These are phyloP conservation scores for Plantago ovata DNA, from an alignment of 257 asterid genomes.

Conservation along the genomic window DNA sequence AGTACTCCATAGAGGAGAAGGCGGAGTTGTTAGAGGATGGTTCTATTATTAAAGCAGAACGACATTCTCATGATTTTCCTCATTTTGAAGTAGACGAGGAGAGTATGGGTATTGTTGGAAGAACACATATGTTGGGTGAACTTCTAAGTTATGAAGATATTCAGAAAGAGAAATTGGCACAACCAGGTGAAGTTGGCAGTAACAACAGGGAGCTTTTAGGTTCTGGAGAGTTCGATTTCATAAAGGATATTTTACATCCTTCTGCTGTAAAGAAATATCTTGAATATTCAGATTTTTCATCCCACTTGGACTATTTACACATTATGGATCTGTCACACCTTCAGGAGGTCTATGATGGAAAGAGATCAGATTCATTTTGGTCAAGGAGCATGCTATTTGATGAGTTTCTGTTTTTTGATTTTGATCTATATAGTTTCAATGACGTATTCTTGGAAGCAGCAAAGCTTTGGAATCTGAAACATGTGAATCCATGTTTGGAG, in stretches of 20 bases:
- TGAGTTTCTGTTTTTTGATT: constrained; percentile 53
- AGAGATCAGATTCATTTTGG: constrained; percentile 27
- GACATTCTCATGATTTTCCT: constrained; percentile 40
- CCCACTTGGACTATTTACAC: constrained; percentile 38
- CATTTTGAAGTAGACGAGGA: constrained; percentile 64
- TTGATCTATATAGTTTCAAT: constrained; percentile 36
- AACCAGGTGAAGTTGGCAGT: constrained; percentile 37
- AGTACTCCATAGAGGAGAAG: constrained; percentile 36
- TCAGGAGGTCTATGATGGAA: constrained; percentile 29
- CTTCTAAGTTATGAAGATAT: constrained; percentile 39
- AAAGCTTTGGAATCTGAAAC: constrained; percentile 43
- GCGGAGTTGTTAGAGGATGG: constrained; percentile 48
- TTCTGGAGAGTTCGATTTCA: constrained; percentile 49
- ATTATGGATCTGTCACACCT: constrained; percentile 38
- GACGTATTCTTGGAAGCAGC: constrained; percentile 43
- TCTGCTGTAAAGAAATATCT: constrained; percentile 28
- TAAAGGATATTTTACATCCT: constrained; percentile 39
- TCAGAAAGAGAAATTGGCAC: constrained; percentile 39
- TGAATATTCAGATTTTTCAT: constrained; percentile 30
- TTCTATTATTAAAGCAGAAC: constrained; percentile 38
- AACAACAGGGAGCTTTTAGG: constrained; percentile 46
- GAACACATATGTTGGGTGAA: constrained; percentile 33
- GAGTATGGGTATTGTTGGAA: constrained; percentile 37
- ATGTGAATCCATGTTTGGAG: constrained; percentile 55
- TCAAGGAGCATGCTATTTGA: constrained; percentile 40